Percentiles rank a stretch among this genome's conserved stretches.
phyloP scores from a whole-genome alignment of 345 rosid species.

The Bruguiera parviflora region DNA sequence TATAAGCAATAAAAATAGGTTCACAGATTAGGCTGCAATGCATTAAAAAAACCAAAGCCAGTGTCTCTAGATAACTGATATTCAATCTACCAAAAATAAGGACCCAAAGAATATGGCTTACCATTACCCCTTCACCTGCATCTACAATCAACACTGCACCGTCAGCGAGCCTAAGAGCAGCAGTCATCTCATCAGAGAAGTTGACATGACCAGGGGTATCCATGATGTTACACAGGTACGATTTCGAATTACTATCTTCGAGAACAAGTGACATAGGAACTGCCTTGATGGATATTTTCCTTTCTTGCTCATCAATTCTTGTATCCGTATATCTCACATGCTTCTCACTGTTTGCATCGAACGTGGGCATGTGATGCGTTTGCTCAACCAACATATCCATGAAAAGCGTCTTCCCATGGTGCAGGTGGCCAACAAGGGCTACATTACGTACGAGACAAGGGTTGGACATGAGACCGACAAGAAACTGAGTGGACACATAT shows the following conservation, averaged over 20 bases:
- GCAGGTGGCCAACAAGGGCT: slow-evolving; percentile 93
- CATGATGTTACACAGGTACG: slow-evolving; percentile 83
- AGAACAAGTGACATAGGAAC: slow-evolving; percentile 96
- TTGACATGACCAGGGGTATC: slow-evolving; percentile 96
- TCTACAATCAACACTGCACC: slow-evolving; percentile 96
- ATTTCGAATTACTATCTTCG: slow-evolving; percentile 89
- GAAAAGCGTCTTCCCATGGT: slow-evolving; percentile 89
- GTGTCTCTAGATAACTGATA: too few relatives aligned
- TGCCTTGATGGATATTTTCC: slow-evolving; percentile 90
- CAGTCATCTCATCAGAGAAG: slow-evolving; percentile 81
- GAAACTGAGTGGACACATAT: slow-evolving; percentile 88
- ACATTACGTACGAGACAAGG: slow-evolving; percentile 84
- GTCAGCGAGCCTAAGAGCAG: slow-evolving; percentile 85
- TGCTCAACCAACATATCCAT: slow-evolving; percentile 99
- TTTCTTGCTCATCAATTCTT: slow-evolving; percentile 92
- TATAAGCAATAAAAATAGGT: not conserved
- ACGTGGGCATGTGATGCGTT: slow-evolving; percentile 85
- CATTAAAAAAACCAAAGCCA: too few relatives aligned
- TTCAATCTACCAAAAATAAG: not conserved
- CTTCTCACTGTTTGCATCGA: slow-evolving; percentile 77
- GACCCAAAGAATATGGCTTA: slow-evolving; percentile 13
- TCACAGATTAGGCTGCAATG: not conserved
- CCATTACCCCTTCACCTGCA: slow-evolving; percentile 94
- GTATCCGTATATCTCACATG: slow-evolving; percentile 92
- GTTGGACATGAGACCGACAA: slow-evolving; percentile 90